These are phyloP conservation scores for Paspalum vaginatum DNA, from an alignment of 176 grass and related monocot species.

Conservation along the genomic window DNA sequence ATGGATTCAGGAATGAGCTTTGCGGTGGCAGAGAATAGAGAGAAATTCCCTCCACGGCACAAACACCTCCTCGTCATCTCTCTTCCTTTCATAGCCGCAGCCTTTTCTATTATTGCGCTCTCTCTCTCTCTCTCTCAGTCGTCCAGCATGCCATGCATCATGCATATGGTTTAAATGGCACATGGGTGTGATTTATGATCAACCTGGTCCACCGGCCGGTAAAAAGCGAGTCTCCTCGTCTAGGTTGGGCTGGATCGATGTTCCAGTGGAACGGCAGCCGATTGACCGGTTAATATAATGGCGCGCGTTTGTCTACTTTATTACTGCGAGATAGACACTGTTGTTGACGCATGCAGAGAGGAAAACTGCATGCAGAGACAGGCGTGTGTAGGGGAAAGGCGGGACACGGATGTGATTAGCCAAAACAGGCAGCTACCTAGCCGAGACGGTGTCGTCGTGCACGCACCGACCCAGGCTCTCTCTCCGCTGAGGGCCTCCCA, in stretches of 20 bases:
- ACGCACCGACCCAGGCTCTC: too few relatives aligned
- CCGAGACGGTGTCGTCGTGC: too few relatives aligned
- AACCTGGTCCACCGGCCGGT: conserved; percentile 52
- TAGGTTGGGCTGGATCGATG: background rate
- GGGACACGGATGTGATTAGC: background rate
- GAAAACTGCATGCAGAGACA: background rate
- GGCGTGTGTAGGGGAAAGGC: conserved; percentile 14
- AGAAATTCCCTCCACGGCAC: conserved; percentile 10
- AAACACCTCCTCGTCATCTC: background rate
- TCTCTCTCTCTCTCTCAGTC: background rate
- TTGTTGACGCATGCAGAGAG: background rate
- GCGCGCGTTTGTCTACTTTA: too few relatives aligned
- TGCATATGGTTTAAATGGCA: too few relatives aligned
- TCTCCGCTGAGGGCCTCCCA: too few relatives aligned
- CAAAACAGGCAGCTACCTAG: too few relatives aligned
- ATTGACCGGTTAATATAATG: background rate
- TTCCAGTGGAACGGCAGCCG: background rate
- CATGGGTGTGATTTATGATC: conserved; percentile 62
- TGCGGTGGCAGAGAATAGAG: conserved; percentile 1
- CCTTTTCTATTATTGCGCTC: conserved; percentile 29
- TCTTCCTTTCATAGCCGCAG: conserved; percentile 3
- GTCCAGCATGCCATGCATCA: too few relatives aligned
- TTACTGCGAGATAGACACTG: too few relatives aligned
- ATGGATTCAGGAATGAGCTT: conserved; percentile 51
- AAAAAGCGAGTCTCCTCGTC: conserved; percentile 27